phyloP scores from a whole-genome alignment of 352 stramenopile species.

The Aphanomyces cochlioides region DNA sequence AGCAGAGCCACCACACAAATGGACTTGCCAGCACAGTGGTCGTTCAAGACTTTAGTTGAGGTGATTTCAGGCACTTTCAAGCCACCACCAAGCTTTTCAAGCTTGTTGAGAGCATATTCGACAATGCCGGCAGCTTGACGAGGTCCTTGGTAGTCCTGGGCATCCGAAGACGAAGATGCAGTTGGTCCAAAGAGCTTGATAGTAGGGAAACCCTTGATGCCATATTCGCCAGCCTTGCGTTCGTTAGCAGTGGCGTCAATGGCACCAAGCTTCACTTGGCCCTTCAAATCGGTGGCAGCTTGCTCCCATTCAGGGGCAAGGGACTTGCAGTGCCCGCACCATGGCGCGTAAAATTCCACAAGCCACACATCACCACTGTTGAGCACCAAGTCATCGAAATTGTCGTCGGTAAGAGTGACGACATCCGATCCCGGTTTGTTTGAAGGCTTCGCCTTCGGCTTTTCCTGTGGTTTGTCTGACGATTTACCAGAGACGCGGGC shows the following conservation, averaged over 20 bases:
- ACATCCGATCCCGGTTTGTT: constrained; percentile 47
- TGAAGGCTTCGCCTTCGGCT: constrained; percentile 29
- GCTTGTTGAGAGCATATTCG: constrained; percentile 60
- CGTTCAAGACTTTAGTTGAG: constrained; percentile 54
- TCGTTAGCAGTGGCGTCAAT: constrained; percentile 92
- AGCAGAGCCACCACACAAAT: constrained; percentile 89
- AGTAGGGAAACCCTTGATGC: constrained; percentile 92
- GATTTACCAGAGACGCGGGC: constrained; percentile 61
- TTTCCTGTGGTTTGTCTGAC: constrained; percentile 45
- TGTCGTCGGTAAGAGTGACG: constrained; percentile 87
- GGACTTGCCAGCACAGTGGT: constrained; percentile 83
- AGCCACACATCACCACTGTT: constrained; percentile 89
- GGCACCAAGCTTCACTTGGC: constrained; percentile 87
- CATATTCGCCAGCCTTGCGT: constrained; percentile 78
- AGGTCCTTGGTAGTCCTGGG: constrained; percentile 83
- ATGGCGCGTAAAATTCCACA: constrained; percentile 91
- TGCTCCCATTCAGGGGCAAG: constrained; percentile 90
- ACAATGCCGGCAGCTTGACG: constrained; percentile 82
- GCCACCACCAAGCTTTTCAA: constrained; percentile 67
- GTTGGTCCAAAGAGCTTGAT: constrained; percentile 91
- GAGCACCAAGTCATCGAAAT: constrained; percentile 88
- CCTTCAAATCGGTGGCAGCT: constrained; percentile 80
- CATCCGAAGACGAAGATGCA: constrained; percentile 50
- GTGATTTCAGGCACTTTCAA: constrained; percentile 80
- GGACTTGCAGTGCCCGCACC: constrained; percentile 91